Evolutionary conservation across 2,329 filamentous ascomycete genomes (phyloP).

Genomic region (Epichloe scottii): DNA sequence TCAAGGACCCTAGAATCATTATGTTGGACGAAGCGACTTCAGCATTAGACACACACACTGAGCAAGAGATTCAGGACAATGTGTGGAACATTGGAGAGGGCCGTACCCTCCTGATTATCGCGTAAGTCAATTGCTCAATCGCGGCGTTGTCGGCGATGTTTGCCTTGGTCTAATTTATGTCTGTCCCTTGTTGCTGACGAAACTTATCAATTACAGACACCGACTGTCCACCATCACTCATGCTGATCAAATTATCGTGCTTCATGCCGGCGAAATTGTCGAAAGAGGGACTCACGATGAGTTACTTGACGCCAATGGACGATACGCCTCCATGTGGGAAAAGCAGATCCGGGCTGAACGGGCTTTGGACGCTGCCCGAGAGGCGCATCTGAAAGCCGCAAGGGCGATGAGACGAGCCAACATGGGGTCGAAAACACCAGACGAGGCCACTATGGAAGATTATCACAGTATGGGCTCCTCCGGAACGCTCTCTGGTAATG

Average conservation of each 20-base stretch:
- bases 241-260: slow-evolving; percentile 73
- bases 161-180: no score
- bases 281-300: slow-evolving; percentile 72
- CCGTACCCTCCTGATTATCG: slow-evolving; percentile 89
- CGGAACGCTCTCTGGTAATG: slow-evolving; percentile 25
- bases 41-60: slow-evolving; percentile 80
- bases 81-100: slow-evolving; percentile 71
- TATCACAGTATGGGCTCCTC: slow-evolving; percentile 35
- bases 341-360: slow-evolving; percentile 73
- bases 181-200: slow-evolving; percentile 9
- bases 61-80: slow-evolving; percentile 84
- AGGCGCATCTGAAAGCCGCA: slow-evolving; percentile 23
- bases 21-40: slow-evolving; percentile 90
- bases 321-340: slow-evolving; percentile 78
- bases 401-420: slow-evolving; percentile 35
- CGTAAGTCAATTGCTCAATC: slow-evolving; percentile 39
- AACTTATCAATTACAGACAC: slow-evolving; percentile 35
- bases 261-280: slow-evolving; percentile 62
- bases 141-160: no score
- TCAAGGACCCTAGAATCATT: slow-evolving; percentile 86
- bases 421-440: slow-evolving; percentile 25
- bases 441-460: slow-evolving; percentile 31
- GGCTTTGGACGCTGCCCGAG: slow-evolving; percentile 31
- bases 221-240: slow-evolving; percentile 76
- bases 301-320: slow-evolving; percentile 55